phyloP scores from a whole-genome alignment of 1,284 basidiomycete species.

The Ganoderma leucocontextum region DNA sequence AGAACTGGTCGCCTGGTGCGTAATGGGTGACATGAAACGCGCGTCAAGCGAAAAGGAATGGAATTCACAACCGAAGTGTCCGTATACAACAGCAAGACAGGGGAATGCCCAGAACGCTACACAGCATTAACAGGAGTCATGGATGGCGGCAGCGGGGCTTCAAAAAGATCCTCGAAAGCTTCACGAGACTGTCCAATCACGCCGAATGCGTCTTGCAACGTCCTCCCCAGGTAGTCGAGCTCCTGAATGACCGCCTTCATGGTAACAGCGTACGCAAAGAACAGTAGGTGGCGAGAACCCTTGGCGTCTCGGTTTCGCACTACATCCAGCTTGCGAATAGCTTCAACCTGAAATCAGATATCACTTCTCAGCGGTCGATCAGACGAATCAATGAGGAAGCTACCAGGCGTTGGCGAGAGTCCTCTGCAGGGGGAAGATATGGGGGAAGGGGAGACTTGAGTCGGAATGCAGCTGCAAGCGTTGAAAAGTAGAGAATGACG shows the following conservation, averaged over 20 bases:
- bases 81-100: not conserved
- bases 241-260: conserved; percentile 94
- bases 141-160: conserved; percentile 27
- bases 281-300: conserved; percentile 85
- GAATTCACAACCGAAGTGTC: not conserved
- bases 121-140: not conserved
- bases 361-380: not conserved
- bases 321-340: conserved; percentile 85
- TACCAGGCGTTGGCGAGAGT: conserved; percentile 82
- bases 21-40: too few species aligned
- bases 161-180: conserved; percentile 46
- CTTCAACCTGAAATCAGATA: conserved; percentile 65
- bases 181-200: conserved; percentile 73
- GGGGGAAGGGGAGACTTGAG: conserved; percentile 93
- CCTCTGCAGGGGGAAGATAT: conserved; percentile 92
- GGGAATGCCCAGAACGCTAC: not conserved
- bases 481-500: conserved; percentile 92
- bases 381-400: conserved; percentile 29
- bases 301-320: conserved; percentile 80
- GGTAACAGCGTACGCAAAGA: conserved; percentile 92
- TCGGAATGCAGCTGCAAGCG: conserved; percentile 86
- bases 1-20: not conserved
- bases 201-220: conserved; percentile 88
- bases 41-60: not conserved
- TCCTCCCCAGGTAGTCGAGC: conserved; percentile 79